phyloP scores from a whole-genome alignment of 2,329 filamentous ascomycete genomes.

The Botryotinia calthae region DNA sequence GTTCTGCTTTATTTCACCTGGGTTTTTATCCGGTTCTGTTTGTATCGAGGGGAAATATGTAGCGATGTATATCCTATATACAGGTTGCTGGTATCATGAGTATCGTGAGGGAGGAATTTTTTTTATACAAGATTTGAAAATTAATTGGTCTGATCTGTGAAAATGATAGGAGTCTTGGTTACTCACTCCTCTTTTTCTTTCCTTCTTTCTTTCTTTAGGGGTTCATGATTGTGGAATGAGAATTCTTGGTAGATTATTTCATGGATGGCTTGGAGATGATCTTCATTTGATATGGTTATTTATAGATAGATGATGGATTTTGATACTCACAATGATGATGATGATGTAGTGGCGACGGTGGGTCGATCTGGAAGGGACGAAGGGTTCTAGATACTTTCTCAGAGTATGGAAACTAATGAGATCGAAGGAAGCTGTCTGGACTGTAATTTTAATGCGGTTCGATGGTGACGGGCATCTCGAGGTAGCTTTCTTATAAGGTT shows the following conservation, averaged over 20 bases:
- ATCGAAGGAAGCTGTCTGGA: neutral
- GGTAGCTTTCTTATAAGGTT: neutral
- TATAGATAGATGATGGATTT: neutral
- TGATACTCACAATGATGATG: neutral
- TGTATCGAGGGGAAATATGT: too few species aligned
- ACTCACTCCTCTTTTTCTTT: neutral
- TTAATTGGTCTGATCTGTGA: neutral
- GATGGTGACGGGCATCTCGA: neutral
- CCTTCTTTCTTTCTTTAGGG: neutral
- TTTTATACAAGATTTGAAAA: neutral
- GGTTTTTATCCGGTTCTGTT: too few species aligned
- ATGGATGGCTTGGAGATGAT: neutral
- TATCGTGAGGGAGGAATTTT: neutral
- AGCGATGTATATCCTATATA: too few species aligned
- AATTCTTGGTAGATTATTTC: neutral
- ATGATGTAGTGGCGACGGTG: neutral
- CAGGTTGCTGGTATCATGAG: neutral
- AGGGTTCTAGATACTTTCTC: neutral
- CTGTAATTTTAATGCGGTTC: neutral
- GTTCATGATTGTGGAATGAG: neutral
- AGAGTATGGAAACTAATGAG: neutral
- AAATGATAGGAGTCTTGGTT: neutral
- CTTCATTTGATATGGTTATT: neutral
- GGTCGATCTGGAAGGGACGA: neutral
- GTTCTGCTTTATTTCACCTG: too few species aligned